Evolutionary conservation across 352 stramenopile species (phyloP).

Genomic region (Pythium coloratum): DNA sequence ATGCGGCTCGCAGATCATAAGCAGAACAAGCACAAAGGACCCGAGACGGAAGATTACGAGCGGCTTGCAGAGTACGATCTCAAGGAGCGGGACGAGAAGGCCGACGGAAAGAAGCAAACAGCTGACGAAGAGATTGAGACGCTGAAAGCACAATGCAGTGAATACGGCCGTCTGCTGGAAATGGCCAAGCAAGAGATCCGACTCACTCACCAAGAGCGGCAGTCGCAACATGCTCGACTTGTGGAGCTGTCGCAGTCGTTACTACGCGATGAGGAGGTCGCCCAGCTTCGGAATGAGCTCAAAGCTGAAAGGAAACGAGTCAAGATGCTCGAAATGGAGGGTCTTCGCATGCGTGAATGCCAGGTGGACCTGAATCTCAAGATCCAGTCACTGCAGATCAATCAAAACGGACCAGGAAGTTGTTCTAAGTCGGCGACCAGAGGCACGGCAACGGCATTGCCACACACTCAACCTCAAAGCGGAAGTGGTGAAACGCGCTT

Average conservation of each 20-base stretch:
- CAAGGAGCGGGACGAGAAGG: slow-evolving; percentile 1
- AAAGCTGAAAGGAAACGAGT: slow-evolving; percentile 66
- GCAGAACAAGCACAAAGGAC: background rate
- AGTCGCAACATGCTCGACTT: slow-evolving; percentile 47
- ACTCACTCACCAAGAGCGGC: slow-evolving; percentile 55
- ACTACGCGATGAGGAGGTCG: slow-evolving; percentile 54
- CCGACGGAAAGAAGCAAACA: slow-evolving; percentile 5
- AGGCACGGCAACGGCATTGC: background rate
- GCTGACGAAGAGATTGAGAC: slow-evolving; percentile 25
- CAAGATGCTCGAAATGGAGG: slow-evolving; percentile 58
- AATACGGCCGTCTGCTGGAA: slow-evolving; percentile 53
- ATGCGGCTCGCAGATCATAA: slow-evolving; percentile 23
- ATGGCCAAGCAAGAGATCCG: slow-evolving; percentile 78
- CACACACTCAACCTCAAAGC: background rate
- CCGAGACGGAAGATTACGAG: slow-evolving; percentile 21
- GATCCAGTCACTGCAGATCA: slow-evolving; percentile 43
- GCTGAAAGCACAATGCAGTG: slow-evolving; percentile 48
- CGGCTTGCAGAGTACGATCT: slow-evolving; percentile 16
- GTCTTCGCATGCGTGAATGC: slow-evolving; percentile 45
- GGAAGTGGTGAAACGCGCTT: background rate
- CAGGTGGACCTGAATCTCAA: slow-evolving; percentile 54
- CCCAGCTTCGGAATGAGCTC: slow-evolving; percentile 49
- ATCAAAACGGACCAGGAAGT: slow-evolving; percentile 13
- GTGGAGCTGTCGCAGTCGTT: slow-evolving; percentile 50
- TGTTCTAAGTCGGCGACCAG: too few relatives aligned